phyloP scores from a whole-genome alignment of 192 early-diverging fungal genomes.

The Lunasporangiospora selenospora region DNA sequence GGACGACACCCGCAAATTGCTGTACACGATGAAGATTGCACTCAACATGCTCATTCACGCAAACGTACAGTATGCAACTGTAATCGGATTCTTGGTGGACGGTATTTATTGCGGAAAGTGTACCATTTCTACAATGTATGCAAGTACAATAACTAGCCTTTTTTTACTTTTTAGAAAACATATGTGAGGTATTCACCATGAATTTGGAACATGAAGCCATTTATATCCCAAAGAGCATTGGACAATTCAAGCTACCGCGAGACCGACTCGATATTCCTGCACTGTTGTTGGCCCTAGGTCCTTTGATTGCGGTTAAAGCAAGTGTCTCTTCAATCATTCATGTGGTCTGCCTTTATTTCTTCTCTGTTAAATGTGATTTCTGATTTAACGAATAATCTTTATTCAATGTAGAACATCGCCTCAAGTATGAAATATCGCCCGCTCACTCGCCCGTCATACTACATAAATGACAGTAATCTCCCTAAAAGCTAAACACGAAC shows the following conservation, averaged over 20 bases:
- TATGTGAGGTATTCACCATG: conserved; percentile 12
- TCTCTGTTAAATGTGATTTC: too few relatives aligned
- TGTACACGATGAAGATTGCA: conserved; percentile 6
- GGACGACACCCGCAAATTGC: conserved; percentile 8
- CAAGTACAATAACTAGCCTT: not conserved
- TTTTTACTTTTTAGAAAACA: conserved; percentile 3
- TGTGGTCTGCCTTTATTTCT: not conserved
- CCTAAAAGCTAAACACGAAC: too few relatives aligned
- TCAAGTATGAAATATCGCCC: conserved; percentile 14
- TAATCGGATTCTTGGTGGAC: conserved; percentile 8
- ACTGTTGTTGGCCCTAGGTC: conserved; percentile 4
- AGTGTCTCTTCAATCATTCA: not conserved
- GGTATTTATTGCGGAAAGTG: conserved; percentile 4
- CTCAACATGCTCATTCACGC: conserved; percentile 12
- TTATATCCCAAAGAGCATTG: conserved; percentile 19
- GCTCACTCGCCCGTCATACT: conserved; percentile 9
- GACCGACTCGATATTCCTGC: conserved; percentile 1
- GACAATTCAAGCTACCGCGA: conserved; percentile 11
- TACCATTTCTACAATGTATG: too few relatives aligned
- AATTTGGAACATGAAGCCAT: conserved; percentile 15
- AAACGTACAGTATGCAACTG: conserved; percentile 4
- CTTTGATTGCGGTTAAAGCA: conserved; percentile 9
- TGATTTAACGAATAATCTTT: too few relatives aligned
- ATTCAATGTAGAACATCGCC: conserved; percentile 8
- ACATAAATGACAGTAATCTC: conserved; percentile 4